Conservation (phyloP, 805 yeast genomes). For the Candida lessepsii region DNA sequence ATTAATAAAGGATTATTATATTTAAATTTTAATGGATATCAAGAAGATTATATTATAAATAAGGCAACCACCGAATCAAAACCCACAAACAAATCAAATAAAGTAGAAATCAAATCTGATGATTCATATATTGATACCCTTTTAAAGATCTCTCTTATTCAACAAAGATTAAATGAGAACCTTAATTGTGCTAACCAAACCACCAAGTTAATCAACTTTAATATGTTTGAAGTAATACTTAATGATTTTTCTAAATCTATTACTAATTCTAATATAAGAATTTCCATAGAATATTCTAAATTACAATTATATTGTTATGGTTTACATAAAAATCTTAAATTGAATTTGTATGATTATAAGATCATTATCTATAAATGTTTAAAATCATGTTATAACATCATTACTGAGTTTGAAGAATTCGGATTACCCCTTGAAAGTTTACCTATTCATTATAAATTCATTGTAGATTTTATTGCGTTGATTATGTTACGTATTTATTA, state of each 20-base stretch:
- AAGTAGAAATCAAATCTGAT: slow-evolving; percentile 9
- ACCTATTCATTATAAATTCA: slow-evolving; percentile 42
- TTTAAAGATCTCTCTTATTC: slow-evolving; percentile 34
- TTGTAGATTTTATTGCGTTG: slow-evolving; percentile 33
- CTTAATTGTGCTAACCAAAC: slow-evolving; percentile 26
- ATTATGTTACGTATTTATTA: slow-evolving; percentile 31
- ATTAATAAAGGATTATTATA: slow-evolving; percentile 38
- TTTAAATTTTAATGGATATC: slow-evolving; percentile 27
- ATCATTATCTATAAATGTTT: slow-evolving; percentile 26
- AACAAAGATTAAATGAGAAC: slow-evolving; percentile 39
- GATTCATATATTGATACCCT: slow-evolving; percentile 27
- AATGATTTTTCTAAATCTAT: slow-evolving; percentile 25
- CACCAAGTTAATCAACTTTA: slow-evolving; percentile 35
- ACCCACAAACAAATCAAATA: slow-evolving; percentile 1
- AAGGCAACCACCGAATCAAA: slow-evolving; percentile 23
- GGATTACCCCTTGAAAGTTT: slow-evolving; percentile 23
- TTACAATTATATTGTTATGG: slow-evolving; percentile 38
- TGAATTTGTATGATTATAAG: slow-evolving; percentile 29
- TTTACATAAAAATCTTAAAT: slow-evolving; percentile 24
- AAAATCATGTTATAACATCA: slow-evolving; percentile 26
- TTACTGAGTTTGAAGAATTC: slow-evolving; percentile 21
- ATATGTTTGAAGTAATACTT: slow-evolving; percentile 44
- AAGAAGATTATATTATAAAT: slow-evolving; percentile 38
- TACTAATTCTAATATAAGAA: slow-evolving; percentile 24
- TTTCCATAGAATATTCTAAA: slow-evolving; percentile 37